These are phyloP conservation scores for Nannizzia gypsea DNA, from an alignment of 2,329 filamentous ascomycete species.

Conservation along the genomic window DNA sequence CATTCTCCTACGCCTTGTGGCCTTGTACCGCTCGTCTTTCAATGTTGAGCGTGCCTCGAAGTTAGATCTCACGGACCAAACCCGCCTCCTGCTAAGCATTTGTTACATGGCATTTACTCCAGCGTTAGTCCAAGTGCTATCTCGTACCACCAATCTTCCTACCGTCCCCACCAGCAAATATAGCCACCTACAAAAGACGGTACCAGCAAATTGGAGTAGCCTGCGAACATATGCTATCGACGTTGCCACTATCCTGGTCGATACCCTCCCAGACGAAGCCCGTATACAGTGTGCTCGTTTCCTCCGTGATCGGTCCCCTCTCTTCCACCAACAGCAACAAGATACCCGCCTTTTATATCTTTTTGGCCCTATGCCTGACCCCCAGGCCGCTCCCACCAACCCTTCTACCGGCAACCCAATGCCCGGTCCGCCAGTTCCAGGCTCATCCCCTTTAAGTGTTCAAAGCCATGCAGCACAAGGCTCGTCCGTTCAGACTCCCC, in stretches of 20 bases:
- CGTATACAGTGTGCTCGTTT: conserved; percentile 33
- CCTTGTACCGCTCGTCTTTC: conserved; percentile 31
- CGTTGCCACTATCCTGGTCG: conserved; percentile 34
- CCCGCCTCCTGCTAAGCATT: conserved; percentile 28
- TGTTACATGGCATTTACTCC: conserved; percentile 32
- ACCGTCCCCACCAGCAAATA: conserved; percentile 16
- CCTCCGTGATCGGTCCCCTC: conserved; percentile 32
- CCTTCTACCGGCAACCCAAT: conserved; percentile 15
- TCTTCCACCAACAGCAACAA: conserved; percentile 28
- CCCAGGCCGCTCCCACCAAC: conserved; percentile 4
- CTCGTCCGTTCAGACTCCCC: neutral
- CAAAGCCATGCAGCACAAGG: conserved; percentile 9
- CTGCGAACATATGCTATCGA: conserved; percentile 34
- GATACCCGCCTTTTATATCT: conserved; percentile 32
- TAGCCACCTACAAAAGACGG: conserved; percentile 12
- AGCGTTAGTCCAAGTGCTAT: conserved; percentile 23
- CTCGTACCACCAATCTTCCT: conserved; percentile 22
- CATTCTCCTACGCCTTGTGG: conserved; percentile 30
- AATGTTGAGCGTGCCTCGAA: conserved; percentile 16
- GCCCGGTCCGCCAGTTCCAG: conserved; percentile 23
- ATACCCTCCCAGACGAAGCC: conserved; percentile 34
- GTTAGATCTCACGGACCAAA: conserved; percentile 24
- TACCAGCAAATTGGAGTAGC: conserved; percentile 23
- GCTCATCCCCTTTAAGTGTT: conserved; percentile 13
- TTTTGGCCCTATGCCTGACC: conserved; percentile 29